phyloP scores from a whole-genome alignment of 1,284 basidiomycete genomes.

The Boletus semigastroideus region DNA sequence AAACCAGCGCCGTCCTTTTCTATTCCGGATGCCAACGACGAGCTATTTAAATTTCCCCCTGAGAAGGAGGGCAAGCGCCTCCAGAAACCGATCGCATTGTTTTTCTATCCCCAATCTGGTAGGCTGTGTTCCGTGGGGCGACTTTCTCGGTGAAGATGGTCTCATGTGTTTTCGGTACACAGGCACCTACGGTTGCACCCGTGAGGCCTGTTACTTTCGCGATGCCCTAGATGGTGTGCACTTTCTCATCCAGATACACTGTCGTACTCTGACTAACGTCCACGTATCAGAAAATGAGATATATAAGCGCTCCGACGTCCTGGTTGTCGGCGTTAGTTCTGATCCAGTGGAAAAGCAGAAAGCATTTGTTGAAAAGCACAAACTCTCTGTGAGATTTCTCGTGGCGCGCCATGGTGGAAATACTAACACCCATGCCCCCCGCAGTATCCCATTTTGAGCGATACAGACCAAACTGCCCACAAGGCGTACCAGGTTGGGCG shows the following conservation, averaged over 20 bases:
- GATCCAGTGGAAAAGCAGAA: slow-evolving; percentile 72
- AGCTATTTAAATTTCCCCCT: slow-evolving; percentile 49
- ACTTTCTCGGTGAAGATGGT: too few species aligned
- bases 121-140: slow-evolving; percentile 1
- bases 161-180: slow-evolving; percentile 4
- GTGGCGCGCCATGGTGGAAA: too few species aligned
- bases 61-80: slow-evolving; percentile 42
- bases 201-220: slow-evolving; percentile 76
- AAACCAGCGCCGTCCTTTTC: slow-evolving; percentile 52
- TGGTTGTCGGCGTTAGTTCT: slow-evolving; percentile 69
- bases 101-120: slow-evolving; percentile 75
- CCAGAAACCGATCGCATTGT: slow-evolving; percentile 58
- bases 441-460: slow-evolving; percentile 75
- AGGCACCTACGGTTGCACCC: slow-evolving; percentile 77
- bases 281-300: slow-evolving; percentile 52
- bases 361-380: slow-evolving; percentile 69
- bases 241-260: slow-evolving; percentile 1
- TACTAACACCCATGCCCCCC: not conserved
- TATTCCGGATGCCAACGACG: slow-evolving; percentile 49
- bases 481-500: slow-evolving; percentile 65
- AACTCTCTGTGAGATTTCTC: slow-evolving; percentile 51
- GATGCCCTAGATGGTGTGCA: slow-evolving; percentile 65
- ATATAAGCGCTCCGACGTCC: slow-evolving; percentile 64
- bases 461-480: slow-evolving; percentile 58
- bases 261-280: not conserved